Base-by-base conservation (phyloP, 345 rosid species). In the Triadica sebifera region DNA sequence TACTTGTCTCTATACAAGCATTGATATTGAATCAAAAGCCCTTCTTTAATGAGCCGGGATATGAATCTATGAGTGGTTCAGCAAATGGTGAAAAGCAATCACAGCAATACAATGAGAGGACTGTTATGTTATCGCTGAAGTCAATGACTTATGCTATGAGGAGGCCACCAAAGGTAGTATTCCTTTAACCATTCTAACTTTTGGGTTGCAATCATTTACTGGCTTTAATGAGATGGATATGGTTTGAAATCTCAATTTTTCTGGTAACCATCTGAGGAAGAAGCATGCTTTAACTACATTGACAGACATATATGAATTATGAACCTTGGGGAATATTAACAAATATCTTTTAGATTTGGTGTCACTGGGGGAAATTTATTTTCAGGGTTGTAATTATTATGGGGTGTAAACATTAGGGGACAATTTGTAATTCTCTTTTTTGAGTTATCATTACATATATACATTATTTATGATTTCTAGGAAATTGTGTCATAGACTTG, bases 1-100 rank as follows among this genome's bases (percentile, higher is more conserved):
- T 94, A 82, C 86, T 94, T 71, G 95, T 94, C 16, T 94, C 98
- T 22, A 92, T 94, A 75, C 98, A 94, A 81, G 97, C 91, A 55
- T 84, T 94, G 79, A 91, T 94, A 73, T 85, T 94, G 84, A 92
- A 94, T 76, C 83, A 86, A 65, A 84, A 89, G 65, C 98, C 98
- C 53, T 94, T 79, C 81, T 92, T 86, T 76, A 94, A 94, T 79
- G 98, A 92, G 86, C 98, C 98, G 49, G 97, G 97, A 19, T 87
- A 53, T 71, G 97, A 74, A 75, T 55, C 24, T 17, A 5, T 38
- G 24, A 80, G 77, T 22, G 91, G 95, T 68, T 67, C 91, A n/a
- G 49, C 34, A 38, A 2, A 70, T 10, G 97, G 97, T 68, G 95
- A 89, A 80, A 15, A 12, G 6, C 16, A 5, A 16, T 87, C 97